Base-by-base conservation (phyloP, 2,329 filamentous ascomycete genomes). In the Clonostachys byssicola region DNA sequence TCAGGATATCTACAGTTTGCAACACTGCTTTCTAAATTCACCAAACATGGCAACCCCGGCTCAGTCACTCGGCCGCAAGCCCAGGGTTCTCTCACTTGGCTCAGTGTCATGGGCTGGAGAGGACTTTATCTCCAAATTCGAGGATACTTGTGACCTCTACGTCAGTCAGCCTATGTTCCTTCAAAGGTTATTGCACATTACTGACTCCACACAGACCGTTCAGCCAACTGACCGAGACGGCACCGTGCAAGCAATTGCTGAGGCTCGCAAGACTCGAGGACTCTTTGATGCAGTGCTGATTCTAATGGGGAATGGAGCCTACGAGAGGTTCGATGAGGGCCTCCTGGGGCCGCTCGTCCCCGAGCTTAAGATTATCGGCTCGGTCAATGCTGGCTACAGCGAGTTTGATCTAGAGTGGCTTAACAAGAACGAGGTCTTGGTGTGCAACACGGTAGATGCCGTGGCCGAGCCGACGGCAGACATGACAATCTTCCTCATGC, bases 381-480 rank as follows among this genome's bases (percentile, higher is more conserved):
- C 72, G 1, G 71, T 68, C 3, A 68, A 65, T 16, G 72, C 72
- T 0, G 72, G 72, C 1, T 74, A 65, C 56, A 71, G 74, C 49
- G 68, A 73, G 52, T 72, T 74, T 48, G 64, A 72, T 40, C 62
- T 74, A 2, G 56, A 67, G 7, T 71, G 65, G 63, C 66, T 73
- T 60, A 64, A 65, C 1, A 46, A 51, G n/a, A 53, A 64, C n/a
- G 63, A 62, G 17, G 67, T 80, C 45, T 72, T 65, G 52, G 80
- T 81, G 55, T 81, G 75, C 59, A 80, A 77, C 50, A 68, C 70
- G 0, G 63, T 72, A 3, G 68, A 80, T 51, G 77, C 74, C 1
- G 74, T 74, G 5, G 70, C 75, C 1, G 71, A 81, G 48, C 73
- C 75, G 1, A 74, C 70, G 0, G 72, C 71, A 1, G 71, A 74